Evolutionary conservation across 768 basidiomycete species (phyloP).

Genomic region (Mycena albidolilacea): DNA sequence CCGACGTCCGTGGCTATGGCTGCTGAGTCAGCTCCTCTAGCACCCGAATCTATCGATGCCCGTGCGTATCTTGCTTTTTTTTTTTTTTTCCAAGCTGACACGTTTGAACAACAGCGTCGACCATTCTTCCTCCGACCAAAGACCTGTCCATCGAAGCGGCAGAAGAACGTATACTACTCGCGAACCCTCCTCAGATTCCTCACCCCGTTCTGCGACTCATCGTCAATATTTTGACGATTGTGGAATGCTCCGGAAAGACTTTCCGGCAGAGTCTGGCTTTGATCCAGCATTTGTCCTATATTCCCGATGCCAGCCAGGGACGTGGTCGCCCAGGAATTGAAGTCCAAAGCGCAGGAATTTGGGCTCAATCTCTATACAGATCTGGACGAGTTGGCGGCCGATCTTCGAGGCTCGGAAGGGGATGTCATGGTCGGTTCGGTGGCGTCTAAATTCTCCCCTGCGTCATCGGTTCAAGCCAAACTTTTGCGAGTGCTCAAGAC

Average conservation of each 20-base stretch:
- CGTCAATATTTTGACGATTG: slow-evolving; percentile 98
- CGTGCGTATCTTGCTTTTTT: slow-evolving; percentile 8
- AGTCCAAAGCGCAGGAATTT: slow-evolving; percentile 88
- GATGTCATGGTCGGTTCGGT: slow-evolving; percentile 76
- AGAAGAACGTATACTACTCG: slow-evolving; percentile 69
- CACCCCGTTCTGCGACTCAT: slow-evolving; percentile 89
- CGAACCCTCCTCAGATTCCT: slow-evolving; percentile 88
- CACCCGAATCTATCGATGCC: neutral
- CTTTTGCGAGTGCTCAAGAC: slow-evolving; percentile 95
- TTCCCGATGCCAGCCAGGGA: slow-evolving; percentile 93
- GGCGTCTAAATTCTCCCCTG: slow-evolving; percentile 92
- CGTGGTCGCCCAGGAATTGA: slow-evolving; percentile 90
- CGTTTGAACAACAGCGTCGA: slow-evolving; percentile 14
- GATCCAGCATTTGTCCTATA: slow-evolving; percentile 92
- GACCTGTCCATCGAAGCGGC: slow-evolving; percentile 51
- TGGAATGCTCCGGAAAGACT: slow-evolving; percentile 96
- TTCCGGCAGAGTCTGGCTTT: slow-evolving; percentile 94
- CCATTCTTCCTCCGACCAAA: slow-evolving; percentile 35
- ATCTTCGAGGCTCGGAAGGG: slow-evolving; percentile 69
- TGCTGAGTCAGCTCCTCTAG: slow-evolving; percentile 11
- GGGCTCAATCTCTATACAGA: slow-evolving; percentile 83
- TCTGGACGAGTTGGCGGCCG: slow-evolving; percentile 80
- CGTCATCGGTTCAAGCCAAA: slow-evolving; percentile 97
- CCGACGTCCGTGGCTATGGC: neutral
- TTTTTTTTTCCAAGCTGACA: slow-evolving; percentile 5